These are phyloP conservation scores for Begonia peltatifolia DNA, from an alignment of 306 rosid species.

Conservation along the genomic window DNA sequence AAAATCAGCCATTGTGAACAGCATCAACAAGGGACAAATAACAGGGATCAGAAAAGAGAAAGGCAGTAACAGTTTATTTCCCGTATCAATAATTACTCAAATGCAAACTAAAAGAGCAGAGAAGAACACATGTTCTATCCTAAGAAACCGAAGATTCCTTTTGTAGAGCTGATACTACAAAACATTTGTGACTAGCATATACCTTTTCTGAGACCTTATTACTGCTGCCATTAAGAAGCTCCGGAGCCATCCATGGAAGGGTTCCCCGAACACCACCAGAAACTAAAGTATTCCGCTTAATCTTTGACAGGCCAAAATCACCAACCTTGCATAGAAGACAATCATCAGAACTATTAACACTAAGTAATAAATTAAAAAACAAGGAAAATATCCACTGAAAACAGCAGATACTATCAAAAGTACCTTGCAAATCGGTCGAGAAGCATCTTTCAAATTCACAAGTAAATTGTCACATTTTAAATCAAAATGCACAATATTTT, in stretches of 20 bases:
- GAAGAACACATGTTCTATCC: too few relatives aligned
- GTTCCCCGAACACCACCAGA: constrained; percentile 94
- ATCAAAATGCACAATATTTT: constrained; percentile 80
- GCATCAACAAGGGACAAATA: not conserved
- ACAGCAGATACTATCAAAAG: not conserved
- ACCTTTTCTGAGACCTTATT: constrained; percentile 87
- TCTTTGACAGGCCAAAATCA: constrained; percentile 84
- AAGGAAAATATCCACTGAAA: not conserved
- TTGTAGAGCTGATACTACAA: too few relatives aligned
- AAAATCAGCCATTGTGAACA: constrained; percentile 2
- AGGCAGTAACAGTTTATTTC: too few relatives aligned
- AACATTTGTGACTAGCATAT: not conserved
- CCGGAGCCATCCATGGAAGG: constrained; percentile 93
- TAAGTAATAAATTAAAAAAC: not conserved
- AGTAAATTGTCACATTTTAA: constrained; percentile 88
- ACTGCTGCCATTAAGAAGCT: constrained; percentile 79
- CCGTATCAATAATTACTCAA: too few relatives aligned
- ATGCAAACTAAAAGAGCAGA: too few relatives aligned
- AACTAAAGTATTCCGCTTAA: constrained; percentile 69
- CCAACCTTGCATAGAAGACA: constrained; percentile 46
- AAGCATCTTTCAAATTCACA: constrained; percentile 75
- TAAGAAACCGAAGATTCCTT: too few relatives aligned
- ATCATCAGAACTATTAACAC: not conserved
- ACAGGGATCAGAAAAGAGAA: not conserved
- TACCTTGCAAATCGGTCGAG: constrained; percentile 86